These are phyloP conservation scores for Leishmania guyanensis DNA, from an alignment of 208 protist species.

Conservation along the genomic window DNA sequence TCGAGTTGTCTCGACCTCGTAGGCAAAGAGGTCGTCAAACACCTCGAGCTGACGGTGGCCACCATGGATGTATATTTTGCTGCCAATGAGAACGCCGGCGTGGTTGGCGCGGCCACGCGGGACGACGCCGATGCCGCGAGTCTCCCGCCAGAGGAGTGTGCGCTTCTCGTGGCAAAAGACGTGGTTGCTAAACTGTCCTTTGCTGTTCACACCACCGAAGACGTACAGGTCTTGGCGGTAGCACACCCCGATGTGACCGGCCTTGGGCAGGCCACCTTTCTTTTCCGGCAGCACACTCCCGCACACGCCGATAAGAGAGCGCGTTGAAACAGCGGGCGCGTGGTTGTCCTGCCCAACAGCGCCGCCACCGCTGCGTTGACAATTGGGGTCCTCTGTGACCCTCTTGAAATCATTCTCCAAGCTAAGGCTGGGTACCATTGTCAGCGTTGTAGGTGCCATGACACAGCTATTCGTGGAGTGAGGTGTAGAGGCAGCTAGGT, in stretches of 20 bases:
- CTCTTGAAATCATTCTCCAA: neutral
- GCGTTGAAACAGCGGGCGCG: neutral
- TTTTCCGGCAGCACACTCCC: conserved; percentile 71
- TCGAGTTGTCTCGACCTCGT: conserved; percentile 53
- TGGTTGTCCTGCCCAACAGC: neutral
- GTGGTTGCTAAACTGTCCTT: conserved; percentile 63
- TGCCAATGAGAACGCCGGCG: conserved; percentile 58
- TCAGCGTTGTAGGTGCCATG: neutral
- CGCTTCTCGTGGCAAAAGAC: conserved; percentile 78
- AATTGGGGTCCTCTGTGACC: neutral
- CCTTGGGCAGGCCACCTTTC: conserved; percentile 67
- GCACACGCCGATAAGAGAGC: conserved; percentile 49
- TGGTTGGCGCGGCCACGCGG: conserved; percentile 81
- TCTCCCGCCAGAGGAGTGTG: conserved; percentile 82
- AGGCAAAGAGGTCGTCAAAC: conserved; percentile 81
- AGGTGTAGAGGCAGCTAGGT: neutral
- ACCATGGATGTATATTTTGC: conserved; percentile 84
- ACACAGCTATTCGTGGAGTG: neutral
- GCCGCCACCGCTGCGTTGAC: too few species aligned
- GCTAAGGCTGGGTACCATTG: neutral
- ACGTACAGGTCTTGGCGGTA: conserved; percentile 78
- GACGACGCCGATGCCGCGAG: conserved; percentile 71
- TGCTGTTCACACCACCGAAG: conserved; percentile 77
- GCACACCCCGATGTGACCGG: conserved; percentile 77
- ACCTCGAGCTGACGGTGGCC: conserved; percentile 77